Base-by-base conservation (phyloP, 441 rosid species). In the Eruca vesicaria region DNA sequence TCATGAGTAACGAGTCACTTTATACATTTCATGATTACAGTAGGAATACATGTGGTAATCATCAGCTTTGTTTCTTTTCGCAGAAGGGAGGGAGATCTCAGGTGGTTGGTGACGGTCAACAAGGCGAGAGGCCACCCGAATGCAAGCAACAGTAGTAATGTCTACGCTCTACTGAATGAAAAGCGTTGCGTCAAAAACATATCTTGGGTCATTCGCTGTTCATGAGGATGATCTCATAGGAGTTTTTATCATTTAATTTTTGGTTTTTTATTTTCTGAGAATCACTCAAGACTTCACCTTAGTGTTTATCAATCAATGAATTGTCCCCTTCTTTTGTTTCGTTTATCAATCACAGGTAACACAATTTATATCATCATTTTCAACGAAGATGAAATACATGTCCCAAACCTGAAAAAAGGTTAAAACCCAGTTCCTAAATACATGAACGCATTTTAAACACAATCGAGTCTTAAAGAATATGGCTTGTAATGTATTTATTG, bases 101-200 rank as follows among this genome's bases (percentile, higher is more conserved):
- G 60, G 26, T 21, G 7, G 61, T 45, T 23, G 89, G 82, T 62
- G 63, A 53, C 0, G 88, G 76, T 73, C 85, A 82, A 81, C 87
- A 83, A 76, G 92, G 90, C 16, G 98, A 91, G 84, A 79, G 90
- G 78, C 97, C 97, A 73, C 89, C 96, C 0, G 97, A 89, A 52
- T 93, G 98, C 98, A 93, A 89, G 92, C 98, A 88, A 67, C 97
- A 93, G 81, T 93, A 76, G 82, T 93, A 75, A 66, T 58, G 52
- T 56, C 68, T 55, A 35, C 5, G 14, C 45, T 55, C 32, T 38
- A 31, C 71, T 6, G 56, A 36, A 18, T 6, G 29, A 38, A 72
- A 35, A 36, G 9, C 20, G 28, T 20, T 10, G 62, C 53, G 62
- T 33, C 53, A 23, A 20, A 41, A 53, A 23, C 36, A 63, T 32